Conservation (phyloP, 2,329 filamentous ascomycete genomes). For the Aspergillus arachidicola region DNA sequence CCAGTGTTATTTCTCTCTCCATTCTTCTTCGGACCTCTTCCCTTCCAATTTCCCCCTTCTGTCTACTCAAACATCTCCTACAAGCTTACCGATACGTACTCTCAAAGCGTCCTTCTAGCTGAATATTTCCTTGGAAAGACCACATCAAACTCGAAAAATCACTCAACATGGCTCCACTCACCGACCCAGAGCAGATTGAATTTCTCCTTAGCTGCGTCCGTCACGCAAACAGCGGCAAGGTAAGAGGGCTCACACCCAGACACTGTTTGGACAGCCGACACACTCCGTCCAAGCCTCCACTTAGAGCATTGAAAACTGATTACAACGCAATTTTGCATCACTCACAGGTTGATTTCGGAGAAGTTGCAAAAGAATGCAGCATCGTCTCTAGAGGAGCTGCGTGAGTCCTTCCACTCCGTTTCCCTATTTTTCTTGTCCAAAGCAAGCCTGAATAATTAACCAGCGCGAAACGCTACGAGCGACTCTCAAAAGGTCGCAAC, state of each 20-base stretch:
- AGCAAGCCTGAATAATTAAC: not conserved
- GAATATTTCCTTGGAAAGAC: not conserved
- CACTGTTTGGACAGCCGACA: not conserved
- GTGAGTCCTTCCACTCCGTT: conserved; percentile 51
- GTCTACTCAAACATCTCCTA: not conserved
- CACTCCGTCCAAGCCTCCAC: not conserved
- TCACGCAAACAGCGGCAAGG: conserved; percentile 62
- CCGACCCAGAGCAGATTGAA: conserved; percentile 61
- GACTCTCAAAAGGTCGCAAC: conserved; percentile 56
- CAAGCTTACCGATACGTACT: not conserved
- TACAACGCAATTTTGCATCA: not conserved
- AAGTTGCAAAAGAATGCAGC: conserved; percentile 64
- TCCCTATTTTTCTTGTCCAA: conserved; percentile 20
- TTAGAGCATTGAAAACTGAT: not conserved
- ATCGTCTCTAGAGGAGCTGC: conserved; percentile 69
- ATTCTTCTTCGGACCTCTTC: not conserved
- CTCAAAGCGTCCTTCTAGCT: not conserved
- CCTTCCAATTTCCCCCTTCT: not conserved
- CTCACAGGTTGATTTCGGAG: conserved; percentile 64
- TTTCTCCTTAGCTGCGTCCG: conserved; percentile 70
- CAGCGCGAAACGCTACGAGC: conserved; percentile 70
- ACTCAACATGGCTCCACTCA: conserved; percentile 51
- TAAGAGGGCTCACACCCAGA: conserved; percentile 35
- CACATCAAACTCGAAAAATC: not conserved
- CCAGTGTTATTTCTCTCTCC: not conserved